A percentile compares a stretch with the other conserved stretches of the same genome.
These are phyloP conservation scores for Pseudogymnoascus verrucosus DNA, from an alignment of 2,329 filamentous ascomycete genomes.

Conservation along the genomic window DNA sequence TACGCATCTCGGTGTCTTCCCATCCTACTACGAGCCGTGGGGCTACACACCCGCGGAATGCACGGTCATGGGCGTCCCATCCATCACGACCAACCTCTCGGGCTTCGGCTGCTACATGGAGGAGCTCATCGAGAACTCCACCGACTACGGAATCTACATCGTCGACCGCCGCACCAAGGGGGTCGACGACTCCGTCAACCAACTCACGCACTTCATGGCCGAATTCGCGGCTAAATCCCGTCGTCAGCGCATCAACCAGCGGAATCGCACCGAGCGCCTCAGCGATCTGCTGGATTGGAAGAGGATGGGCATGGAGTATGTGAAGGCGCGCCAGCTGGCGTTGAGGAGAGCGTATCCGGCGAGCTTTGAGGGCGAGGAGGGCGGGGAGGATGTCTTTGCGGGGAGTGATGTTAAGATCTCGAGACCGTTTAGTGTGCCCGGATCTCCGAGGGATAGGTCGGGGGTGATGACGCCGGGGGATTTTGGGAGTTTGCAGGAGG, in stretches of 20 bases:
- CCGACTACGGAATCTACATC: slow-evolving; percentile 98
- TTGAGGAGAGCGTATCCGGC: slow-evolving; percentile 83
- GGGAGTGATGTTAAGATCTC: slow-evolving; percentile 93
- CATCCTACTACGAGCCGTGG: slow-evolving; percentile 99
- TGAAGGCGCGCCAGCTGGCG: slow-evolving; percentile 91
- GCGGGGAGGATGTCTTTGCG: slow-evolving; percentile 84
- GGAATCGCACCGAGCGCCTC: slow-evolving; percentile 89
- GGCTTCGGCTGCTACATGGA: slow-evolving; percentile 99
- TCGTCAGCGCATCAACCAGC: slow-evolving; percentile 95
- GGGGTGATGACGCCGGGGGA: slow-evolving; percentile 99
- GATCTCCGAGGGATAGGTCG: slow-evolving; percentile 79
- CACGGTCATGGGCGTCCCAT: slow-evolving; percentile 97
- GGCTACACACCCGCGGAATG: slow-evolving; percentile 97
- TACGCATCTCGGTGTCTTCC: slow-evolving; percentile 90
- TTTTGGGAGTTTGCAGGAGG: slow-evolving; percentile 93
- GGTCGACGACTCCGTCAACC: slow-evolving; percentile 94
- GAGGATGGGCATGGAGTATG: slow-evolving; percentile 98
- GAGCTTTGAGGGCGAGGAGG: slow-evolving; percentile 69
- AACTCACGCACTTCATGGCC: slow-evolving; percentile 85
- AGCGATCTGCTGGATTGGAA: slow-evolving; percentile 98
- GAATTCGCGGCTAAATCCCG: slow-evolving; percentile 91
- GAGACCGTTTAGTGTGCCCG: slow-evolving; percentile 85
- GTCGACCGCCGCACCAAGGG: slow-evolving; percentile 93
- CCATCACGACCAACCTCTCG: slow-evolving; percentile 95
- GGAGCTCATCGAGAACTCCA: slow-evolving; percentile 94